Base-by-base conservation (phyloP, 225 moss, liverwort and hornwort genomes). In the Polytrichum commune region DNA sequence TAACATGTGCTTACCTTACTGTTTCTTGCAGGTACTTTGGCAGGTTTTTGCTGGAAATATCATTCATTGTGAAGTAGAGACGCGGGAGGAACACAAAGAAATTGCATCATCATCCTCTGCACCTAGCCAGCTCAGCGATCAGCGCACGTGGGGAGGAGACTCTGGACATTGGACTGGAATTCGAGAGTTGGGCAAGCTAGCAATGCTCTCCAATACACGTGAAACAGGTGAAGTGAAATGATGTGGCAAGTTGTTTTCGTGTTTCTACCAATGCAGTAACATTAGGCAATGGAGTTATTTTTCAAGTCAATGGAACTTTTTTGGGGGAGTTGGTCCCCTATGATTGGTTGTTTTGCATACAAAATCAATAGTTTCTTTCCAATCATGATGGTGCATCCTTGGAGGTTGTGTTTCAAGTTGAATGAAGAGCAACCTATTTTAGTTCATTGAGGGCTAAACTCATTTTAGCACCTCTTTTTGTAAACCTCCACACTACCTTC, bases 1-100 rank as follows among this genome's bases (percentile, higher is more conserved):
- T 46, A 46, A 46, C 46, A 46, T 16, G 13, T 16, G 46, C 46
- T 16, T 46, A 35, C 66, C 22, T 66, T 4, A 35, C 33, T 38
- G 7, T 38, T 35, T 66, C 46, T 69, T 77, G 67, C 82, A 96
- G 96, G 81, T 97, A 38, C 72, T 93, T 24, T 97, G 97, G 97
- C 87, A 92, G 82, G 82, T 87, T 29, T 75, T 97, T 74, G 92
- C 92, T 61, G 89, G 83, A 65, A 97, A 97, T 58, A 81, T 97
- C 61, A 83, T 81, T 55, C 97, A 97, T 75, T 92, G 90, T 70
- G 97, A 97, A 73, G 92, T 97, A 69, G 92, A 92, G 77, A 94
- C 94, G 33, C 85, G 97, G 76, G 92, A 91, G 72, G 82, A 87
- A 65, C 63, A 67, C 56, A 85, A 57, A 72, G 89, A 91, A 38